Base-by-base conservation (phyloP, 83 land plant genomes). In the Thuja plicata region DNA sequence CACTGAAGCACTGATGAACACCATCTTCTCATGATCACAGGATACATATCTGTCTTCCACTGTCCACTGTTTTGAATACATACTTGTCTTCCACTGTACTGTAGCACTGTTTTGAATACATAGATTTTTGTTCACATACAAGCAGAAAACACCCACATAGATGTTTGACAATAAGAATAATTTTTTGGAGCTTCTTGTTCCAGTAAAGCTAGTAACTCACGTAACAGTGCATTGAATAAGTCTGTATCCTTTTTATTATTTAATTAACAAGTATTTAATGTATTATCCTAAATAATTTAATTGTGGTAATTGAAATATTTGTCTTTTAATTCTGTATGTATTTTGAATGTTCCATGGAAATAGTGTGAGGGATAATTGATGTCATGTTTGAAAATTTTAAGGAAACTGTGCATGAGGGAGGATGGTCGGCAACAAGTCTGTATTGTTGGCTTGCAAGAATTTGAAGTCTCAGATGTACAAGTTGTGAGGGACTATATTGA, bases 341-440 rank as follows among this genome's bases (percentile, higher is more conserved):
- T 37, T 43, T 60, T 60, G 6, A 27, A 66, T 27, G 30, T 66
- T 15, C 16, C 1, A 66, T 8, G 73, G n/a, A 62, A 60, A 62
- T 66, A 27, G 73, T 27, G 1, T 9, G n/a, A 27, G 30, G 10
- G 73, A 8, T 66, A 66, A 66, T 66, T 66, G 8, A 66, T 66
- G 32, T 37, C n/a, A 11, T 8, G 15, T 84, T 84, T n/a, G 32
- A 48, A 45, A 84, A 12, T 30, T 48, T 88, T 32, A 91, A 98
- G 99, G 94, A 98, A 98, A 89, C 94, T 98, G 62, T 94, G 93
- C 79, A 98, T 98, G 99, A 93, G 99, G 81, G 99, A 98, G 91
- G 99, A 98, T 91, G 99, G 99, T 0, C 92, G 98, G 62, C 99
- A 97, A 87, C 98, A 98, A 93, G 99, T 98, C 60, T 98, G 99